Evolutionary conservation across 2,329 filamentous ascomycete genomes (phyloP).

Genomic region (Dactylellina leptospora): DNA sequence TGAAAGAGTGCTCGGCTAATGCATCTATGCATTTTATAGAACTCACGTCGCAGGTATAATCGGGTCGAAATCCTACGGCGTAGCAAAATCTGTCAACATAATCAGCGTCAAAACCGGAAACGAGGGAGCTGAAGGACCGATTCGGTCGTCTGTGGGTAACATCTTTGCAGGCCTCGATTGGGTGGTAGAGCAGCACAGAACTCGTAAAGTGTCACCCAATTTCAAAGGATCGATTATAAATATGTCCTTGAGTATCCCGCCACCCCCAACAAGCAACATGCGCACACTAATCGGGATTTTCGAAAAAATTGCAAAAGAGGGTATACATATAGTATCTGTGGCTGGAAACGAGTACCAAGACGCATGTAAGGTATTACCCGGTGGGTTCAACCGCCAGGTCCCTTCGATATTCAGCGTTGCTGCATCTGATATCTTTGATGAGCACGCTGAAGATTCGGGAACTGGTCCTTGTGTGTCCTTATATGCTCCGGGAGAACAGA

Average conservation of each 20-base stretch:
- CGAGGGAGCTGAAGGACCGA: conserved; percentile 57
- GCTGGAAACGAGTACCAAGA: conserved; percentile 60
- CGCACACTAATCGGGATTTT: conserved; percentile 65
- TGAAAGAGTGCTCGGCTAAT: neutral
- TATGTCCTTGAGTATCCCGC: conserved; percentile 65
- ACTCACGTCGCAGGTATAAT: conserved; percentile 54
- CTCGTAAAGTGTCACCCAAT: conserved; percentile 60
- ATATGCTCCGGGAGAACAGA: conserved; percentile 65
- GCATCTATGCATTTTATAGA: neutral
- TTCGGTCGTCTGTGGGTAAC: conserved; percentile 46
- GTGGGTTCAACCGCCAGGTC: conserved; percentile 60
- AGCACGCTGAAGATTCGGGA: conserved; percentile 62
- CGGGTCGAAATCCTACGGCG: conserved; percentile 60
- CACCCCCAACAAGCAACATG: conserved; percentile 58
- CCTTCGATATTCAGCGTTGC: conserved; percentile 60
- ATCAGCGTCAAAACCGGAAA: conserved; percentile 63
- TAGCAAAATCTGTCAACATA: conserved; percentile 63
- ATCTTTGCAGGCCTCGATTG: neutral
- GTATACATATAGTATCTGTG: conserved; percentile 61
- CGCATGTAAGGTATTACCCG: conserved; percentile 58
- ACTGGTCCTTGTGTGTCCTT: conserved; percentile 66
- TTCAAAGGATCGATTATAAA: conserved; percentile 63
- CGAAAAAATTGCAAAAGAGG: conserved; percentile 60
- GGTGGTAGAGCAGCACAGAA: conserved; percentile 59
- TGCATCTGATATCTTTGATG: conserved; percentile 59